Conservation (phyloP, 345 rosid genomes). For the Heritiera fomes region DNA sequence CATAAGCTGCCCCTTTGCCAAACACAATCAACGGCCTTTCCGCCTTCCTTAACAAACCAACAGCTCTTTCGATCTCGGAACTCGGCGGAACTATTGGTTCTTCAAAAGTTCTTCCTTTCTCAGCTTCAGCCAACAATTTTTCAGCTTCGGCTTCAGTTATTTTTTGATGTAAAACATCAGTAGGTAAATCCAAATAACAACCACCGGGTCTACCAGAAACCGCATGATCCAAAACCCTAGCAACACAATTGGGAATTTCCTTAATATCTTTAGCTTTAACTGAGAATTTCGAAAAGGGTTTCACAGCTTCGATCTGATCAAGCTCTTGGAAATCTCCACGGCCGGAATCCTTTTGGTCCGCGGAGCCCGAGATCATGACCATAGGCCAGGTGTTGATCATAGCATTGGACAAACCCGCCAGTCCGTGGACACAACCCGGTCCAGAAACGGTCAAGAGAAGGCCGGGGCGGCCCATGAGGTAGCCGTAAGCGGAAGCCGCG, state of each 20-base stretch:
- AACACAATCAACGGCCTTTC: conserved; percentile 91
- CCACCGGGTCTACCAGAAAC: conserved; percentile 81
- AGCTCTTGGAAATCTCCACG: conserved; percentile 96
- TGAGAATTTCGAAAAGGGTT: conserved; percentile 71
- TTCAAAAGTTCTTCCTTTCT: conserved; percentile 22
- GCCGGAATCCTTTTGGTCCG: conserved; percentile 77
- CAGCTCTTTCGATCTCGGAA: conserved; percentile 66
- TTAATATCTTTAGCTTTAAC: conserved; percentile 60
- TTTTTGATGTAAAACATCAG: conserved; percentile 83
- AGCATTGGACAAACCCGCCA: conserved; percentile 89
- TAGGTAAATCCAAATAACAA: conserved; percentile 85
- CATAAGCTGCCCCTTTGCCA: conserved; percentile 93
- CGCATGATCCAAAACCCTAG: conserved; percentile 68
- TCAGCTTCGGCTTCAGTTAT: conserved; percentile 71
- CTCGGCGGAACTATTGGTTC: conserved; percentile 17
- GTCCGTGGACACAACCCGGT: conserved; percentile 96
- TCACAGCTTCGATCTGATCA: conserved; percentile 85
- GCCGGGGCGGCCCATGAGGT: conserved; percentile 83
- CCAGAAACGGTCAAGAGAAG: conserved; percentile 90
- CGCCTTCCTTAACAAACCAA: conserved; percentile 60
- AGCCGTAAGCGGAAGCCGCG: conserved; percentile 95
- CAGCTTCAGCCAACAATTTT: conserved; percentile 41
- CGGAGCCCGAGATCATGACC: conserved; percentile 94
- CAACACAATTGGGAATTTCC: conserved; percentile 75
- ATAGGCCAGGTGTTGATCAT: conserved; percentile 89